Evolutionary conservation across 2,329 filamentous ascomycete genomes (phyloP), one percentile per base, ranked within the genome.

Genomic region (Xylaria sp.): DNA sequence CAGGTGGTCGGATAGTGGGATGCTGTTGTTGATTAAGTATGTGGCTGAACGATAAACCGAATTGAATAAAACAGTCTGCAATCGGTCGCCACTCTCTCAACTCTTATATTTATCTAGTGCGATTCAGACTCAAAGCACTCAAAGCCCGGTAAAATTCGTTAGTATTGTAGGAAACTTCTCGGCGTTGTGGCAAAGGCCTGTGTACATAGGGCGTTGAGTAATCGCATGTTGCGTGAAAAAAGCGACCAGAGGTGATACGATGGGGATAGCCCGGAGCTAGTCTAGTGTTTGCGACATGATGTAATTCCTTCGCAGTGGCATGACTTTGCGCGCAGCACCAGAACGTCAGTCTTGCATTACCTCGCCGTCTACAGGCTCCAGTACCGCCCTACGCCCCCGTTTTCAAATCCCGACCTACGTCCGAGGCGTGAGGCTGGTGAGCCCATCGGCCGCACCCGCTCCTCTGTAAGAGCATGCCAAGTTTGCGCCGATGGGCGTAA

Each of bases 401-500:
- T 60, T 58, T 59, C 62, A 65, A 63, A 65, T 44, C 52, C 62
- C 62, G 62, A 65, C 47, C 52, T 56, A 57, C 37, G 2, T 43
- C 55, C 62, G 62, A 56, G 10, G 3, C 1, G 0, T 56, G 37
- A 60, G 41, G 58, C 58, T 54, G 25, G 54, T 53, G 44, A 46
- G 53, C 52, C 17, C 37, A 21, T 37, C 59, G 59, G 54, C 59
- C 47, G 10, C 21, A 31, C 37, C 59, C 54, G 58, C 46, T 31
- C 23, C 19, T 15, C 1, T 3, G 25, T 58, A 58, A 7, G 25
- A 43, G 37, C 53, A 43, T 49, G 10, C 1, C 8, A 4, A 3
- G 17, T 33, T 29, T 23, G 17, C 2, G 2, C 15, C 5, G 4
- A 10, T 21, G 7, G 17, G 8, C 19, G 4, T 31, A 31, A 11